phyloP scores from a whole-genome alignment of 495 filamentous ascomycete species.

The Penicillium verhagenii region DNA sequence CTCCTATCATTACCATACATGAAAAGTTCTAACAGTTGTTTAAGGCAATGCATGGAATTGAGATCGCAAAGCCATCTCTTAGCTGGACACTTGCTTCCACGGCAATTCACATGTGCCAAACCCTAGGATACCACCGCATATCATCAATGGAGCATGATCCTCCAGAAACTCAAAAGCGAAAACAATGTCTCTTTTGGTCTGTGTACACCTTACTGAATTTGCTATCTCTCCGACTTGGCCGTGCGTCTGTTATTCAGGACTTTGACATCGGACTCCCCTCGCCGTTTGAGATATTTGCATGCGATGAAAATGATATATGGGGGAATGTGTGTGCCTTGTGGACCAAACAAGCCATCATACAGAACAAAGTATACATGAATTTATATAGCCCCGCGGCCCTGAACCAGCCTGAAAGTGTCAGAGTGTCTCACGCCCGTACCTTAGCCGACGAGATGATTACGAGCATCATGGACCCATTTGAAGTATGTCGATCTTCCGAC shows the following conservation, averaged over 20 bases:
- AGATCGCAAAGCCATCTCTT: slow-evolving; percentile 61
- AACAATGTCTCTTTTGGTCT: slow-evolving; percentile 58
- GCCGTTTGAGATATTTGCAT: slow-evolving; percentile 27
- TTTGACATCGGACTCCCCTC: slow-evolving; percentile 59
- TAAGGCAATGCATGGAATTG: slow-evolving; percentile 55
- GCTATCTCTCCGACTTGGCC: slow-evolving; percentile 63
- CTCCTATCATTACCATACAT: background rate
- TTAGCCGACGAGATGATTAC: slow-evolving; percentile 36
- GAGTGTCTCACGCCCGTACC: slow-evolving; percentile 33
- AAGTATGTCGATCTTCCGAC: slow-evolving; percentile 16
- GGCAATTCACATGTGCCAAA: slow-evolving; percentile 60
- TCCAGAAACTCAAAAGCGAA: slow-evolving; percentile 31
- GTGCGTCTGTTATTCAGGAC: slow-evolving; percentile 59
- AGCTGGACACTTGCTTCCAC: slow-evolving; percentile 60
- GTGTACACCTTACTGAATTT: slow-evolving; percentile 59
- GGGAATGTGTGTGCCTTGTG: slow-evolving; percentile 35
- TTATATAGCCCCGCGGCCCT: slow-evolving; percentile 62
- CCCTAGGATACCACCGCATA: slow-evolving; percentile 61
- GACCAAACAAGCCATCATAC: slow-evolving; percentile 55
- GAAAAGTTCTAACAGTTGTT: background rate
- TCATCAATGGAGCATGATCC: slow-evolving; percentile 50
- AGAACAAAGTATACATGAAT: slow-evolving; percentile 56
- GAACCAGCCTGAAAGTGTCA: slow-evolving; percentile 43
- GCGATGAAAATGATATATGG: slow-evolving; percentile 24
- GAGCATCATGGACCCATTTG: slow-evolving; percentile 33